A percentile compares a stretch with the other conserved stretches of the same genome.
These are phyloP conservation scores for Colletotrichum ledebouriae DNA, from an alignment of 2,329 filamentous ascomycete species.

Conservation along the genomic window DNA sequence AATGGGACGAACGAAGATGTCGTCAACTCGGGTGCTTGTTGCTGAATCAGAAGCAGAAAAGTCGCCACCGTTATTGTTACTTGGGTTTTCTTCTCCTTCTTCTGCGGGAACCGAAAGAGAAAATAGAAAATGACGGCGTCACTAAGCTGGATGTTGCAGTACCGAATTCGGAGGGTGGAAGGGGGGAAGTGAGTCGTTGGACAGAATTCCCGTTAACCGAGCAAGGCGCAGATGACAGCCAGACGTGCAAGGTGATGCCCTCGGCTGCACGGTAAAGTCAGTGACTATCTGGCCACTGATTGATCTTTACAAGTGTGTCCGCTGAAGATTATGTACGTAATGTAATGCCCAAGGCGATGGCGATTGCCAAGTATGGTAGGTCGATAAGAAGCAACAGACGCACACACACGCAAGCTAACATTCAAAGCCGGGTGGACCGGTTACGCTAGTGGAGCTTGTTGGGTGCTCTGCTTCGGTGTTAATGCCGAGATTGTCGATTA, in stretches of 20 bases:
- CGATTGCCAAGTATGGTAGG: slow-evolving; percentile 32
- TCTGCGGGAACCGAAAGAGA: neutral
- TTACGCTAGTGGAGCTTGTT: slow-evolving; percentile 31
- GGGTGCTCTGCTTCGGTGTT: slow-evolving; percentile 21
- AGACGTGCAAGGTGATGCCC: neutral
- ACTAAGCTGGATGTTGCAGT: neutral
- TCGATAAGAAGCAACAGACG: slow-evolving; percentile 26
- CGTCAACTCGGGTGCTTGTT: neutral
- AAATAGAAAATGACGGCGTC: slow-evolving; percentile 5
- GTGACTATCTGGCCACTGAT: neutral
- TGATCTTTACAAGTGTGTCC: neutral
- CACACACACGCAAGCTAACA: neutral
- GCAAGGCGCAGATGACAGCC: slow-evolving; percentile 9
- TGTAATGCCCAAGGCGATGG: slow-evolving; percentile 31
- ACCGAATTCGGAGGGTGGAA: slow-evolving; percentile 21
- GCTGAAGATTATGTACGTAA: slow-evolving; percentile 29
- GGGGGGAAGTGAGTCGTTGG: neutral
- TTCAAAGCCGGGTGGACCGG: slow-evolving; percentile 12
- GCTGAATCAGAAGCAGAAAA: too few relatives aligned
- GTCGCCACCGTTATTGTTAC: too few relatives aligned
- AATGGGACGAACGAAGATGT: neutral
- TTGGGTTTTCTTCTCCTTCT: too few relatives aligned
- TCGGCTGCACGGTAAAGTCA: slow-evolving; percentile 5
- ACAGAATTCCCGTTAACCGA: neutral
- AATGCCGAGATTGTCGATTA: slow-evolving; percentile 14